Base-by-base conservation (phyloP, 2,329 filamentous ascomycete species). In the Didymella pinodella region DNA sequence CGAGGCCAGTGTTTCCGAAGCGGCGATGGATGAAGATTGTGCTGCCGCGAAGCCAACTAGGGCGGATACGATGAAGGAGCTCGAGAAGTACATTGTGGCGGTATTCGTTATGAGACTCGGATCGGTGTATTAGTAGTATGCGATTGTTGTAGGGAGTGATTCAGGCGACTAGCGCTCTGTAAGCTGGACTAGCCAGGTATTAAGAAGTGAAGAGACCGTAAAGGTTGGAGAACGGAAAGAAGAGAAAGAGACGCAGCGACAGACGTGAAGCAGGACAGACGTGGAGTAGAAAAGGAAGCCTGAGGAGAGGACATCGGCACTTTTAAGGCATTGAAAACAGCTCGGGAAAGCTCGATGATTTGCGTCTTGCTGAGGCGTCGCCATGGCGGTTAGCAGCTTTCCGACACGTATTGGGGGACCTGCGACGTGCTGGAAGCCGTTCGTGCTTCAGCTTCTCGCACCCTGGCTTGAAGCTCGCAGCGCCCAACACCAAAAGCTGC, bases 101-200 rank as follows among this genome's bases (percentile, higher is more conserved):
- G 36, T 66, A 25, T 63, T 49, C 64, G 26, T 57, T 58, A 41
- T 43, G 31, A 58, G 46, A 26, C 65, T 54, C 38, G 64, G 62
- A 43, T 48, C 43, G 56, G 56, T 53, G 61, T 65, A 72, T 75
- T 74, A 75, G 51, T 65, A 65, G 62, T 68, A 65, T 59, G 36
- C 45, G 54, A 38, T 48, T 53, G 62, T 49, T 47, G 47, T 55
- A 71, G 65, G 63, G 68, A 72, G 60, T 63, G 65, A 43, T 67
- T 52, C 60, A 69, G 70, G 74, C 75, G 74, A 69, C 75, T 77
- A 72, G 75, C 75, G 75, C 75, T 77, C 68, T 72, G 48, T 26
- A 69, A 70, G 62, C 71, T 77, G 74, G 74, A 68, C 74, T 77
- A 68, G 74, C 75, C 74, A 77, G 72, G 52, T 67, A 75, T 73